Evolutionary conservation across 768 basidiomycete species (phyloP), one percentile per base, ranked within the genome.

Genomic region (Podaxis sp.): DNA sequence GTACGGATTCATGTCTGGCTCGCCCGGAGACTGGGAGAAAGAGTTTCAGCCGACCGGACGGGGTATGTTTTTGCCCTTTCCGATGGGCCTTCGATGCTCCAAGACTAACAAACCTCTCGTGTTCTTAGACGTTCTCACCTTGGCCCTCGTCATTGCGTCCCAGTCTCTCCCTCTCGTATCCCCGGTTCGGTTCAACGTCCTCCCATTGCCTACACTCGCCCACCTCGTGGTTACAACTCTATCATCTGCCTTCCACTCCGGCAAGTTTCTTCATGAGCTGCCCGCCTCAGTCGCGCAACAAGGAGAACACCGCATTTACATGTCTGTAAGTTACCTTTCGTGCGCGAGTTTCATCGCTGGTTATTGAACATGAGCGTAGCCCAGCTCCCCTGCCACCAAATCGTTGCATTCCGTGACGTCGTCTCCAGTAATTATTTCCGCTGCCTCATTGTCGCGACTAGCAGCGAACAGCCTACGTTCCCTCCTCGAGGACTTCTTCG

Each of bases 21-120:
- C 69, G 33, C 52, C 55, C 17, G 67, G 66, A 19, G 76, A 77
- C 59, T 91, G 90, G 90, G 85, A 88, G 69, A 81, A 78, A 56
- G 89, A 92, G 67, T 91, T 91, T 69, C 79, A 80, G 61, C 81
- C 82, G n/a, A 75, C 76, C 17, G 75, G 79, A 5, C 79, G 82
- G 65, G 79, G 75, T 68, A 75, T 70, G 74, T 74, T 12, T 7
- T 73, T 56, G 6, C 61, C 63, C 38, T 46, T 15, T 8, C 19
- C n/a, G 1, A 17, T 11, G 17, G 2, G 33, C 33, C 43, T 46
- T 46, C 8, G 19, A 46, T 17, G 43, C 15, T 46, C n/a, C n/a
- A 46, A 46, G n/a, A 3, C 43, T 19, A 46, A 46, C 40, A 46
- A 46, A 19, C 43, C 17, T 22, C 6, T 46, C 33, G 8, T 9